A percentile compares a stretch with the other conserved stretches of the same genome.
Evolutionary conservation across 768 basidiomycete genomes (phyloP).

Genomic region (Lactarius hengduanensis): DNA sequence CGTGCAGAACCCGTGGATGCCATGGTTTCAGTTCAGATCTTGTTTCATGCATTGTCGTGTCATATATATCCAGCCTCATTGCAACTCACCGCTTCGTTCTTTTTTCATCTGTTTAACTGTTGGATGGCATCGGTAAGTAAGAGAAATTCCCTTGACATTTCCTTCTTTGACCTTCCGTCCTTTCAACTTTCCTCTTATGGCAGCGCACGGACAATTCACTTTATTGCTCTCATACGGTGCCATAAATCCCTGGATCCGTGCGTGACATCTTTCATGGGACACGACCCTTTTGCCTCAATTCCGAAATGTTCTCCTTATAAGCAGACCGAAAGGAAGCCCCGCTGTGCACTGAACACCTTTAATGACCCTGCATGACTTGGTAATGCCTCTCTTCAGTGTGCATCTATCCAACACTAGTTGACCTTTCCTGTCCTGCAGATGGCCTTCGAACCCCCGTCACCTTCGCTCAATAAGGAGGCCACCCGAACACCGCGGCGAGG

Average conservation of each 20-base stretch:
- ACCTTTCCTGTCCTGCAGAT: slow-evolving; percentile 21
- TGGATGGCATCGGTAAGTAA: slow-evolving; percentile 29
- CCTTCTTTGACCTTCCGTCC: slow-evolving; percentile 29
- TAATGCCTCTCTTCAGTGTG: slow-evolving; percentile 14
- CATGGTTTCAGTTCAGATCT: slow-evolving; percentile 29
- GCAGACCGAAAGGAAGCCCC: slow-evolving; percentile 22
- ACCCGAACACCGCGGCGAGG: slow-evolving; percentile 22
- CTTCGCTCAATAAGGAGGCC: slow-evolving; percentile 27
- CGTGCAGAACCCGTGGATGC: slow-evolving; percentile 26
- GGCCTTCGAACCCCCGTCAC: slow-evolving; percentile 31
- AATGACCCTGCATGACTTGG: slow-evolving; percentile 25
- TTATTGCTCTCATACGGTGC: slow-evolving; percentile 28
- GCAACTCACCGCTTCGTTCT: slow-evolving; percentile 26
- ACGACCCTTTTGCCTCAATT: slow-evolving; percentile 28
- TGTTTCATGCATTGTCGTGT: slow-evolving; percentile 29
- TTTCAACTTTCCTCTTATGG: slow-evolving; percentile 31
- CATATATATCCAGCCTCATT: slow-evolving; percentile 31
- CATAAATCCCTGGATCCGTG: slow-evolving; percentile 31
- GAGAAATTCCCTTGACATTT: slow-evolving; percentile 31
- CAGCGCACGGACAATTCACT: slow-evolving; percentile 27
- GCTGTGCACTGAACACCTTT: slow-evolving; percentile 17
- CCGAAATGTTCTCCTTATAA: slow-evolving; percentile 27
- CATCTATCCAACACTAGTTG: neutral
- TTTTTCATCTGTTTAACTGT: slow-evolving; percentile 24
- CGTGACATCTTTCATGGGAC: slow-evolving; percentile 29